Conservation (phyloP, 345 rosid genomes). For the Rhizophora apiculata region DNA sequence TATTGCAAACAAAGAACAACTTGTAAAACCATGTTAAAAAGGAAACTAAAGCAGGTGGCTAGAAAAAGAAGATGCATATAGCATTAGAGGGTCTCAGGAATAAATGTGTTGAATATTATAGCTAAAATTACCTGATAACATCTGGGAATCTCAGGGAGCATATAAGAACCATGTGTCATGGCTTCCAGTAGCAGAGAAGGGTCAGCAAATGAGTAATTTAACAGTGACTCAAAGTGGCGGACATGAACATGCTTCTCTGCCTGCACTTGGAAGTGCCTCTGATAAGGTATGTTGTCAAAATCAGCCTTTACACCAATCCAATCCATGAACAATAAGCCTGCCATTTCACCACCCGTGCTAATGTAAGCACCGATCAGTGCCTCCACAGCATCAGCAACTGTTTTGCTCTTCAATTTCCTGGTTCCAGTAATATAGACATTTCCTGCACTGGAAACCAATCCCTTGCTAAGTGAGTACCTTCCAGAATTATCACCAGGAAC, state of each 20-base stretch:
- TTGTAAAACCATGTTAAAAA: neutral
- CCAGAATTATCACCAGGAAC: constrained; percentile 54
- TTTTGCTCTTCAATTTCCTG: constrained; percentile 52
- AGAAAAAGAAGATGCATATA: neutral
- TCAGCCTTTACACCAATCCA: constrained; percentile 81
- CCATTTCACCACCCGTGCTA: constrained; percentile 65
- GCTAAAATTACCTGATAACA: constrained; percentile 71
- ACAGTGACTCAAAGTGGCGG: constrained; percentile 42
- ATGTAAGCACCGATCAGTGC: constrained; percentile 81
- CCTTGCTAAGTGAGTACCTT: constrained; percentile 33
- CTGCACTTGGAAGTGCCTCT: constrained; percentile 28
- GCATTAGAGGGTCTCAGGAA: too few species aligned
- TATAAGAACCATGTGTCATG: constrained; percentile 86
- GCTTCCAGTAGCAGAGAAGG: constrained; percentile 79
- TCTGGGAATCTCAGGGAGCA: constrained; percentile 77
- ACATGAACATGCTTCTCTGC: constrained; percentile 50
- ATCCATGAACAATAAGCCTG: constrained; percentile 54
- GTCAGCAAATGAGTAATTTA: constrained; percentile 57
- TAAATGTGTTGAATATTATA: too few species aligned
- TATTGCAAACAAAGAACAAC: too few species aligned
- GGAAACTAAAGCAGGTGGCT: neutral
- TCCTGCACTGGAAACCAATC: constrained; percentile 25
- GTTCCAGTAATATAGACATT: constrained; percentile 45
- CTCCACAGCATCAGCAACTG: constrained; percentile 78
- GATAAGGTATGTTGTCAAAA: constrained; percentile 32